Percentiles rank a stretch among this genome's conserved stretches.
Evolutionary conservation across 805 yeast genomes (phyloP).

Genomic region (Saccharomycopsis selenospora): DNA sequence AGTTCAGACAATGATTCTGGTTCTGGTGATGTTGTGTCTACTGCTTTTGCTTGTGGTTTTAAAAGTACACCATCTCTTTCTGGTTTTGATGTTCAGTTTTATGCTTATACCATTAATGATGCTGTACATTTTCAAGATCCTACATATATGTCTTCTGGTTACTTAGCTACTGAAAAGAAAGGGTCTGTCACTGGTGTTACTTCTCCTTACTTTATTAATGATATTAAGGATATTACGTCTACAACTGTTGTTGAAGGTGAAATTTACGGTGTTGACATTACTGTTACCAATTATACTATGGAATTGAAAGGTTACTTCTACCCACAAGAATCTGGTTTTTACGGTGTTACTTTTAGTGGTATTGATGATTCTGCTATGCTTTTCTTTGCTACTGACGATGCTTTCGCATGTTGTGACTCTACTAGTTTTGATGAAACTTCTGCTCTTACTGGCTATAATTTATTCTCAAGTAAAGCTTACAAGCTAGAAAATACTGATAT

Average conservation of each 20-base stretch:
- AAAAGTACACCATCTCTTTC: background rate
- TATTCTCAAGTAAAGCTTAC: background rate
- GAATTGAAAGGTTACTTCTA: slow-evolving; percentile 27
- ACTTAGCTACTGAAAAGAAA: background rate
- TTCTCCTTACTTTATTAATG: background rate
- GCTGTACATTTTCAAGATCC: background rate
- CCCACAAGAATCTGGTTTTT: slow-evolving; percentile 29
- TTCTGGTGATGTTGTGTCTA: background rate
- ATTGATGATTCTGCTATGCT: slow-evolving; percentile 32
- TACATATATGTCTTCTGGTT: background rate
- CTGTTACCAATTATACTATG: slow-evolving; percentile 24
- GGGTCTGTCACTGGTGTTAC: slow-evolving; percentile 1
- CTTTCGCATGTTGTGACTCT: slow-evolving; percentile 31
- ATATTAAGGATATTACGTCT: background rate
- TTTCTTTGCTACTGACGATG: slow-evolving; percentile 28
- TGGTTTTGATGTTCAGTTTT: slow-evolving; percentile 5
- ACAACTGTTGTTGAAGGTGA: background rate
- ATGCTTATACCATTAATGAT: background rate
- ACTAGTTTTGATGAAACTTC: background rate
- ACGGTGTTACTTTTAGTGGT: slow-evolving; percentile 23
- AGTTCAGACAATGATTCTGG: background rate
- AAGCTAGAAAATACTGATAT: background rate
- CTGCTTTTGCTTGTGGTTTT: slow-evolving; percentile 5
- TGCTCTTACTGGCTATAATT: background rate
- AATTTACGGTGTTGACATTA: slow-evolving; percentile 21